Evolutionary conservation across 805 yeast genomes (phyloP).

Genomic region (Vanderwaltozyma polyspora): DNA sequence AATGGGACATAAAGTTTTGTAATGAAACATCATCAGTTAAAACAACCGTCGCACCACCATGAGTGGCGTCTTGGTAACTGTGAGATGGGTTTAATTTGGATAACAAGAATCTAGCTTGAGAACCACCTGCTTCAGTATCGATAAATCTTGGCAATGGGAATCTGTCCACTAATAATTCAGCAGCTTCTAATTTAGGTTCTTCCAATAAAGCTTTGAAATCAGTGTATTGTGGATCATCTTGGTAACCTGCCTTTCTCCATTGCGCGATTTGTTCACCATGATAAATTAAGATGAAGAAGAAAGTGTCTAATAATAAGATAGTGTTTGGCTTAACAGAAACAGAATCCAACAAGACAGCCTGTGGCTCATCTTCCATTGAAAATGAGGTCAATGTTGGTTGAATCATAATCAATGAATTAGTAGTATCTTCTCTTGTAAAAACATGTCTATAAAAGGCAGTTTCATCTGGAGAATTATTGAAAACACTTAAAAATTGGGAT

Average conservation of each 20-base stretch:
- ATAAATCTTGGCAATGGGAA: slow-evolving; percentile 97
- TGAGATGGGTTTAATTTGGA: slow-evolving; percentile 93
- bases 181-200: slow-evolving; percentile 86
- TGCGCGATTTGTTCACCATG: slow-evolving; percentile 92
- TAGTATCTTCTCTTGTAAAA: slow-evolving; percentile 80
- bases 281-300: slow-evolving; percentile 90
- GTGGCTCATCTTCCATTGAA: slow-evolving; percentile 75
- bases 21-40: slow-evolving; percentile 93
- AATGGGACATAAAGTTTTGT: slow-evolving; percentile 90
- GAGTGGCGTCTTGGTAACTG: slow-evolving; percentile 47
- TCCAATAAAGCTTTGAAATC: slow-evolving; percentile 79
- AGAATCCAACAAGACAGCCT: slow-evolving; percentile 85
- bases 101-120: slow-evolving; percentile 93
- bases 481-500: slow-evolving; percentile 89
- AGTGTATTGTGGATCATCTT: slow-evolving; percentile 80
- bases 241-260: slow-evolving; percentile 94
- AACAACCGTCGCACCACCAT: slow-evolving; percentile 61
- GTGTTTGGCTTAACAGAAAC: slow-evolving; percentile 83
- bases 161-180: slow-evolving; percentile 79
- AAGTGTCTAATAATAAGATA: slow-evolving; percentile 82
- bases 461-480: slow-evolving; percentile 97
- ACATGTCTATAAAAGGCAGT: slow-evolving; percentile 94
- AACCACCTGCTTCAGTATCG: slow-evolving; percentile 96
- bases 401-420: slow-evolving; percentile 89
- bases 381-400: slow-evolving; percentile 92